Base-by-base conservation (phyloP, 352 stramenopile genomes). In the Globisporangium paddicum region DNA sequence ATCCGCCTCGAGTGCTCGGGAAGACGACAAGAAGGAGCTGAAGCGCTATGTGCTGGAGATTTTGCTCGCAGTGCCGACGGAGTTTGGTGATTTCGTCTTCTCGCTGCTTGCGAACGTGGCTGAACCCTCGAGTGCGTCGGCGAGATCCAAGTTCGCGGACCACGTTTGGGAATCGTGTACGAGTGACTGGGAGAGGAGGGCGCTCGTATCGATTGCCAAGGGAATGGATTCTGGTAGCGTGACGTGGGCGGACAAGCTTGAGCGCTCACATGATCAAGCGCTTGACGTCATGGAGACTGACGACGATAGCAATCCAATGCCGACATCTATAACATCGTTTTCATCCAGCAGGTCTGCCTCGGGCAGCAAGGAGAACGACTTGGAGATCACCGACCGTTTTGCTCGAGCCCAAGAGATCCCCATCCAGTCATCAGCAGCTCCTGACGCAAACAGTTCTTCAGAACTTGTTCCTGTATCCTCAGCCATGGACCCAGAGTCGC, bases 51-150 rank as follows among this genome's bases (percentile, higher is more conserved):
- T 83, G 23, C 37, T 89, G 19, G 79, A 93, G 8, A 55, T 81
- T 16, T 50, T 93, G n/a, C 45, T 86, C 14, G 67, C 64, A 1
- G 74, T 75, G 10, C 80, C 83, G 18, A 35, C 63, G 5, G 79
- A 93, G 10, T 86, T 90, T 55, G 69, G 66, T 14, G 65, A 59
- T 14, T 83, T 87, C 28, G 48, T 89, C 37, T 67, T 71, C 45
- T 48, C 25, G 2, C 49, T 90, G 37, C 40, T 93, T 2, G 38
- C 73, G 4, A 68, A 60, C 44, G 56, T 70, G n/a, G 35, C 54
- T 21, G 51, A 10, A 21, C n/a, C n/a, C n/a, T 5, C 28, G n/a
- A 61, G 25, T 21, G 44, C 30, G 8, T 55, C 51, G 16, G 66
- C 58, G 35, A 66, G 62, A 23, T 57, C 37, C 23, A 26, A n/a